Conservation (phyloP, 148 eudicot species). For the Arctostaphylos glauca region DNA sequence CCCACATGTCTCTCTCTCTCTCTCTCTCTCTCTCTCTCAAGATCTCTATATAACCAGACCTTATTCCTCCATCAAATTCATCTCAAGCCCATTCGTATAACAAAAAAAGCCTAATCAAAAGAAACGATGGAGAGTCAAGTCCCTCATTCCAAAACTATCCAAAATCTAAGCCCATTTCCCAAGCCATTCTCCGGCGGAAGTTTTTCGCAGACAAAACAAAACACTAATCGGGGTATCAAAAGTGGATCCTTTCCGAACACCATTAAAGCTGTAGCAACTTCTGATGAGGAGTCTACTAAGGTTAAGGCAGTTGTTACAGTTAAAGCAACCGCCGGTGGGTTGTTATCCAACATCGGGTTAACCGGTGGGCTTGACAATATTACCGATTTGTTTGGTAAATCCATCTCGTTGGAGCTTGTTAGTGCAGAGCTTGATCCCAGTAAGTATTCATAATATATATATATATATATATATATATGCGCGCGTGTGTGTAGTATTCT, state of each 20-base stretch:
- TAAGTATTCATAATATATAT: conserved; percentile 22
- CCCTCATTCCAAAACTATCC: neutral
- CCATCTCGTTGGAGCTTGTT: conserved; percentile 48
- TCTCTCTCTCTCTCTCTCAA: neutral
- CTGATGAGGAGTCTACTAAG: neutral
- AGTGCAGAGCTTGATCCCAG: conserved; percentile 44
- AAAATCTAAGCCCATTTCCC: conserved; percentile 9
- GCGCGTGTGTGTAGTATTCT: too few species aligned
- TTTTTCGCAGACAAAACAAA: neutral
- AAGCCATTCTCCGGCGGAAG: conserved; percentile 5
- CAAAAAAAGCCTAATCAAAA: neutral
- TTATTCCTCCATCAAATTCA: neutral
- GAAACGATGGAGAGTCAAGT: conserved; percentile 9
- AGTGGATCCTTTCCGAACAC: neutral
- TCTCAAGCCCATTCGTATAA: neutral
- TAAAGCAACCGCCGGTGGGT: conserved; percentile 30
- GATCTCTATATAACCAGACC: neutral
- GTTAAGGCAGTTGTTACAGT: conserved; percentile 43
- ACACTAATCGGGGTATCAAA: neutral
- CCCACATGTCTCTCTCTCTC: neutral
- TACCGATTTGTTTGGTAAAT: conserved; percentile 41
- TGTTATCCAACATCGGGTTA: conserved; percentile 33
- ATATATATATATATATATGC: too few species aligned
- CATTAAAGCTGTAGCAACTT: conserved; percentile 7
- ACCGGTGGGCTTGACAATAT: conserved; percentile 36